Evolutionary conservation across 176 grass and related monocot genomes (phyloP).

Genomic region (Aegilops longissima): DNA sequence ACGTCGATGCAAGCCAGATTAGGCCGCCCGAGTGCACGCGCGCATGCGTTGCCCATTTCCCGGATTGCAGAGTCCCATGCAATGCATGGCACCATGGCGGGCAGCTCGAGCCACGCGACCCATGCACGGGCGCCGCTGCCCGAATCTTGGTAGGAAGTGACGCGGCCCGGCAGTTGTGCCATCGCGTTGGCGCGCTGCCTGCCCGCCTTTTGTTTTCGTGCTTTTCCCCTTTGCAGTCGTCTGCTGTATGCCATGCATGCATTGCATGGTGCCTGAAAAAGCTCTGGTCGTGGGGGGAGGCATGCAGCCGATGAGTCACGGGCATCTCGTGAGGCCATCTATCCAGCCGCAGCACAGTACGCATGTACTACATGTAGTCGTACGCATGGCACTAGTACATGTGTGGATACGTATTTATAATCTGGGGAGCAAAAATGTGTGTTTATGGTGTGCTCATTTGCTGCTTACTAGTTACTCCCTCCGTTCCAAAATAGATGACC

Average conservation of each 20-base stretch:
- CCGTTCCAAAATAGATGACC: too few relatives aligned
- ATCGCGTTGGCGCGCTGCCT: neutral
- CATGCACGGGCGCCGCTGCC: neutral
- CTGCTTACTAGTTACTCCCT: too few relatives aligned
- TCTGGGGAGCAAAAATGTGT: too few relatives aligned
- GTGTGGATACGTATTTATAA: too few relatives aligned
- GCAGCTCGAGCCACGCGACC: neutral
- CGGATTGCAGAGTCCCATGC: neutral
- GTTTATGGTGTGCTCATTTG: too few relatives aligned
- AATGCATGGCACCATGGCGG: neutral
- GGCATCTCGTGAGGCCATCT: neutral
- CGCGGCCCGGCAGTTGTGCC: neutral
- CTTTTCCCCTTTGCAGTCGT: neutral
- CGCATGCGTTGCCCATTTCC: neutral
- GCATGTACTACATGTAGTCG: too few relatives aligned
- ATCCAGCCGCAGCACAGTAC: neutral
- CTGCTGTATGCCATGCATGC: neutral
- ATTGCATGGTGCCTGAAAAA: neutral
- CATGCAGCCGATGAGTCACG: neutral
- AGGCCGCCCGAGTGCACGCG: neutral
- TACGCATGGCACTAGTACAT: too few relatives aligned
- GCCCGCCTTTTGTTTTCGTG: neutral
- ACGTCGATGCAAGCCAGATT: neutral
- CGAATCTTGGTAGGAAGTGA: neutral
- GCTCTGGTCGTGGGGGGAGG: neutral